Evolutionary conservation across 805 yeast genomes (phyloP).

Genomic region (Candida boleticola): DNA sequence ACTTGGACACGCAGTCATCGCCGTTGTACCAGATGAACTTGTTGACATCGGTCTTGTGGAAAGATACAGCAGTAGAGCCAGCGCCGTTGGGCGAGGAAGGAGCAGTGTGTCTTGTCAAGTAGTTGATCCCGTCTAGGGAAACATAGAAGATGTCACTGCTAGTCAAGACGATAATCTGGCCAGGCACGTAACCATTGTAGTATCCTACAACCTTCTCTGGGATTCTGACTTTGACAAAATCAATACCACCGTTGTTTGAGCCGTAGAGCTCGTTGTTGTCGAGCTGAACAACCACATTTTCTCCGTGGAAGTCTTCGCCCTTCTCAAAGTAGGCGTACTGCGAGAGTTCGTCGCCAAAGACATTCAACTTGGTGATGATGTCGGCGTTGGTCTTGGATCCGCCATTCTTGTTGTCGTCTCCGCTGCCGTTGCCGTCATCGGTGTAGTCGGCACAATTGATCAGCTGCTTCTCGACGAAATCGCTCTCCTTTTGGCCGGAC

Average conservation of each 20-base stretch:
- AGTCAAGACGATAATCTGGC: slow-evolving; percentile 56
- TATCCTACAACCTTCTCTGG: slow-evolving; percentile 31
- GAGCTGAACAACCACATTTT: slow-evolving; percentile 57
- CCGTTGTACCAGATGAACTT: slow-evolving; percentile 72
- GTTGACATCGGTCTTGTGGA: slow-evolving; percentile 55
- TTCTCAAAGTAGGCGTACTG: slow-evolving; percentile 64
- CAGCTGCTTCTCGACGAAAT: slow-evolving; percentile 23
- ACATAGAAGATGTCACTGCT: slow-evolving; percentile 47
- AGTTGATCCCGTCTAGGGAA: slow-evolving; percentile 67
- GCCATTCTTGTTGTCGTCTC: slow-evolving; percentile 1
- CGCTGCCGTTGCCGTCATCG: slow-evolving; percentile 9
- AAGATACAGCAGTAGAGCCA: slow-evolving; percentile 47
- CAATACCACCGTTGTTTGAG: slow-evolving; percentile 54
- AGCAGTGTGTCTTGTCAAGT: slow-evolving; percentile 45
- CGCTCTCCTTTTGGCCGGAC: slow-evolving; percentile 19
- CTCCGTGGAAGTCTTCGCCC: slow-evolving; percentile 31
- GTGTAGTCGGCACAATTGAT: slow-evolving; percentile 34
- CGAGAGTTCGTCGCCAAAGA: slow-evolving; percentile 51
- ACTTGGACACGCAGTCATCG: slow-evolving; percentile 50
- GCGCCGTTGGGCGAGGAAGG: slow-evolving; percentile 49
- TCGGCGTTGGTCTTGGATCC: slow-evolving; percentile 11
- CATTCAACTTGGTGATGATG: slow-evolving; percentile 38
- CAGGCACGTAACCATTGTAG: slow-evolving; percentile 54
- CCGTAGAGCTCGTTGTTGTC: slow-evolving; percentile 50
- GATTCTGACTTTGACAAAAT: slow-evolving; percentile 31